phyloP scores from a whole-genome alignment of 2,329 filamentous ascomycete species.

The Aureobasidium sp. region DNA sequence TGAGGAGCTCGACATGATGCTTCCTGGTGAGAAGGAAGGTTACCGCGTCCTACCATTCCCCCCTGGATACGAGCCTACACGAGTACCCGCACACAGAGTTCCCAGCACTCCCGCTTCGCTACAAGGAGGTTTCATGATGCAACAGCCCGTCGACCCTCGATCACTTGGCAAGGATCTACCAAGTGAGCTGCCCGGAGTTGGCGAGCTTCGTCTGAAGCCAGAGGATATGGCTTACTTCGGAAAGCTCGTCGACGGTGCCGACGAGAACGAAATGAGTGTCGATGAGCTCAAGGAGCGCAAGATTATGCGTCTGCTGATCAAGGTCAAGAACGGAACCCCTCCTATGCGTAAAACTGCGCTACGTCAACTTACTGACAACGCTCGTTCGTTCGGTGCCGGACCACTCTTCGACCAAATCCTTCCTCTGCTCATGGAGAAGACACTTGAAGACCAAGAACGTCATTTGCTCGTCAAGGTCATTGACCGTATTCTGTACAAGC shows the following conservation, averaged over 20 bases:
- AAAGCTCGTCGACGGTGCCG: constrained; percentile 87
- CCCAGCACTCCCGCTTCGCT: constrained; percentile 56
- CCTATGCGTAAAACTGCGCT: constrained; percentile 98
- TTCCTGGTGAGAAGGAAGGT: constrained; percentile 65
- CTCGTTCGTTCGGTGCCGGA: constrained; percentile 87
- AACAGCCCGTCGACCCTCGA: constrained; percentile 79
- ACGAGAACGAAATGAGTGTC: constrained; percentile 85
- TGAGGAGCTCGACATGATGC: constrained; percentile 85
- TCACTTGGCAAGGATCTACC: constrained; percentile 82
- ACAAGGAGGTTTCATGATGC: constrained; percentile 88
- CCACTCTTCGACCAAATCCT: constrained; percentile 96
- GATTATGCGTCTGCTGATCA: constrained; percentile 92
- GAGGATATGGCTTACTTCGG: constrained; percentile 99
- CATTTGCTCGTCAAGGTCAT: constrained; percentile 99
- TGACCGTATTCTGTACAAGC: constrained; percentile 94
- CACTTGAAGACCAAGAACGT: constrained; percentile 92
- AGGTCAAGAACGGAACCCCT: constrained; percentile 98
- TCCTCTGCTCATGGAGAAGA: constrained; percentile 95
- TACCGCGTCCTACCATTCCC: constrained; percentile 89
- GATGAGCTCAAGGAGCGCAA: constrained; percentile 97
- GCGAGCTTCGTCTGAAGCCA: constrained; percentile 92
- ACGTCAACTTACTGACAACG: constrained; percentile 94
- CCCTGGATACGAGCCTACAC: constrained; percentile 79
- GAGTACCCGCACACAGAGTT: constrained; percentile 65
- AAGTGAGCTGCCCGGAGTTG: constrained; percentile 91